These are phyloP conservation scores for Fusarium aywerte DNA, from an alignment of 2,329 filamentous ascomycete species.

Conservation along the genomic window DNA sequence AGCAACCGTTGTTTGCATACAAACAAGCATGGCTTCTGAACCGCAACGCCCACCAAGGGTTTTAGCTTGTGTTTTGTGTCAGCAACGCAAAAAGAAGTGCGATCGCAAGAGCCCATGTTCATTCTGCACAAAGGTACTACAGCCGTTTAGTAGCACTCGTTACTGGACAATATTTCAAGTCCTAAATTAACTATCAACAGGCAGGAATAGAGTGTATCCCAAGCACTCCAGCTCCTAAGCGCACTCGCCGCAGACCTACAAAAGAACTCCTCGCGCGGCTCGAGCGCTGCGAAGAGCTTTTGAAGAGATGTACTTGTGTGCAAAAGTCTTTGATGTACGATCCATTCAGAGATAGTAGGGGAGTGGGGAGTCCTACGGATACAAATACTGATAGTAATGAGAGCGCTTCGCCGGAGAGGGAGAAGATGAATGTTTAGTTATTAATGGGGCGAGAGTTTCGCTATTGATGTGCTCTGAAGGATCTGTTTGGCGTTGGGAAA, in stretches of 20 bases:
- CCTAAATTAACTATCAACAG: neutral
- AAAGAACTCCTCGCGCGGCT: constrained; percentile 31
- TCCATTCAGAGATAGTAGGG: neutral
- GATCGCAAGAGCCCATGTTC: constrained; percentile 36
- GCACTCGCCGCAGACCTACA: constrained; percentile 31
- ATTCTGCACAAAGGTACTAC: constrained; percentile 31
- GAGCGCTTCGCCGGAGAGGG: constrained; percentile 28
- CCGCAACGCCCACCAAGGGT: constrained; percentile 22
- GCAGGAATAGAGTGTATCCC: constrained; percentile 32
- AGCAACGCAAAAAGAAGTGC: constrained; percentile 40
- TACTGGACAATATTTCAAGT: too few relatives aligned
- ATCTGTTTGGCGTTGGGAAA: constrained; percentile 1
- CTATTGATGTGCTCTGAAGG: neutral
- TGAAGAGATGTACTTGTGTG: constrained; percentile 34
- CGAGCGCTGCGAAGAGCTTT: constrained; percentile 30
- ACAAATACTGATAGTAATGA: constrained; percentile 5
- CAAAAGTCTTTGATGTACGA: constrained; percentile 31
- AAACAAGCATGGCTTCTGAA: constrained; percentile 20
- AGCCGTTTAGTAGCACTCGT: too few relatives aligned
- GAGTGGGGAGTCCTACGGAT: constrained; percentile 28
- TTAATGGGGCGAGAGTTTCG: neutral
- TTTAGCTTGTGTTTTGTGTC: constrained; percentile 34
- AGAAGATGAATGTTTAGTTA: neutral
- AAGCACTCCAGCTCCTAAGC: constrained; percentile 36
- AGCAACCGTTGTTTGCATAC: neutral